Conservation (phyloP, 768 basidiomycete genomes). For the Daedaleopsis nitida region DNA sequence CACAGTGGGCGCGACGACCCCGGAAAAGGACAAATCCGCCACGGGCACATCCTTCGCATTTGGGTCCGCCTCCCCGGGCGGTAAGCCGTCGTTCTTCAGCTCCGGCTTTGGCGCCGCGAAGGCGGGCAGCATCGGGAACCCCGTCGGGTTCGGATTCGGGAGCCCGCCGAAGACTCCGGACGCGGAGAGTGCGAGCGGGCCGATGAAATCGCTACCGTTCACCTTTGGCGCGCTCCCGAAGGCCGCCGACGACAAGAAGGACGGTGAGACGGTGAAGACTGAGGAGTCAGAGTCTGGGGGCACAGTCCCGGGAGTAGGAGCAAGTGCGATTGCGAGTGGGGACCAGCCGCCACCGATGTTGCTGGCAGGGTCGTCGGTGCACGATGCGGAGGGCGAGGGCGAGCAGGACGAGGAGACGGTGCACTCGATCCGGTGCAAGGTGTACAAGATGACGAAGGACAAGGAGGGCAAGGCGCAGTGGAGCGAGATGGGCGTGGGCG, state of each 20-base stretch:
- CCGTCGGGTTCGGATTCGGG: conserved; percentile 64
- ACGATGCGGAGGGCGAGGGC: conserved; percentile 76
- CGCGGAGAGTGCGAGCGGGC: conserved; percentile 11
- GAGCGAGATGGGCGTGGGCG: conserved; percentile 72
- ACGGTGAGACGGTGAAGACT: conserved; percentile 13
- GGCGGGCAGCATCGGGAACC: conserved; percentile 58
- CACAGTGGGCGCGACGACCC: conserved; percentile 5
- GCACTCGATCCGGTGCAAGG: conserved; percentile 60
- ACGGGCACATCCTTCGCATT: conserved; percentile 11
- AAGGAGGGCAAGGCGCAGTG: conserved; percentile 51
- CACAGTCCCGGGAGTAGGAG: conserved; percentile 17
- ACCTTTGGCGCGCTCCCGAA: conserved; percentile 5
- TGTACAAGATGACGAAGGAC: conserved; percentile 57
- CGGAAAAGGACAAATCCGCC: conserved; percentile 14
- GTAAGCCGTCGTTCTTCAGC: conserved; percentile 25
- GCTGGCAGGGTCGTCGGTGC: conserved; percentile 27
- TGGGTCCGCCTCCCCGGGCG: conserved; percentile 16
- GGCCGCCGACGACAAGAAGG: conserved; percentile 18
- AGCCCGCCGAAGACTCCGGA: conserved; percentile 37
- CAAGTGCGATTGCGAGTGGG: conserved; percentile 6
- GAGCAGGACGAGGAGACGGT: conserved; percentile 79
- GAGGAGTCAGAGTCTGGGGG: conserved; percentile 27
- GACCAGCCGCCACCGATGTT: conserved; percentile 20
- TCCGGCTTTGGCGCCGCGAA: conserved; percentile 9
- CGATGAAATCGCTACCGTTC: conserved; percentile 20